A percentile compares a stretch with the other conserved stretches of the same genome.
Conservation (phyloP, 768 basidiomycete species). For the Lactifluus pinguis region DNA sequence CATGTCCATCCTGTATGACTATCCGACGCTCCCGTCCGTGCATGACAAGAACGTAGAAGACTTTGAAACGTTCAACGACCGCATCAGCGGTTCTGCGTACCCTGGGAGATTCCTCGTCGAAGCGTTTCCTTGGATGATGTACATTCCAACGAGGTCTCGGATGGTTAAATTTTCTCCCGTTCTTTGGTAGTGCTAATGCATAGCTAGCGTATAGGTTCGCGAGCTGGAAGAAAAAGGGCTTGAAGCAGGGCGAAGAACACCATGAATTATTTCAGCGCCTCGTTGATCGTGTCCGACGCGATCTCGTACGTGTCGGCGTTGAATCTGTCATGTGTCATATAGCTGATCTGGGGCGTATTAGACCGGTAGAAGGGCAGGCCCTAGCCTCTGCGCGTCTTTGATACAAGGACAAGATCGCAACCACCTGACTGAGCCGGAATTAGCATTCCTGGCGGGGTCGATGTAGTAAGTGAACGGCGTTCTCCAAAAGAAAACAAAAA, state of each 20-base stretch:
- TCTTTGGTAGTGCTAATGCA: background rate
- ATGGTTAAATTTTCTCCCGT: background rate
- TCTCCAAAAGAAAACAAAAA: background rate
- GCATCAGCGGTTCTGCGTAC: background rate
- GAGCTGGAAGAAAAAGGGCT: slow-evolving; percentile 7
- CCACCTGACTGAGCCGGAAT: background rate
- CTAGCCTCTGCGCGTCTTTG: slow-evolving; percentile 5
- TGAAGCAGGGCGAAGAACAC: background rate
- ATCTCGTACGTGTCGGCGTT: background rate
- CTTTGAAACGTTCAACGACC: background rate
- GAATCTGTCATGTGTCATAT: background rate
- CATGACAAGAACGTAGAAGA: background rate
- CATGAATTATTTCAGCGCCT: background rate
- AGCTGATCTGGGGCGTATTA: background rate
- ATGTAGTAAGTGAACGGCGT: background rate
- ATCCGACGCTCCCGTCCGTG: background rate
- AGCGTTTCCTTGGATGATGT: slow-evolving; percentile 7
- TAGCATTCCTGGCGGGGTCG: background rate
- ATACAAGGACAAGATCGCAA: background rate
- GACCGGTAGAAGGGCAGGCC: background rate
- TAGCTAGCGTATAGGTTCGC: background rate
- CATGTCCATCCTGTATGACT: slow-evolving; percentile 24
- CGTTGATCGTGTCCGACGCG: slow-evolving; percentile 1
- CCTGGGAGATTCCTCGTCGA: background rate
- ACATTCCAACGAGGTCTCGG: slow-evolving; percentile 4